Base-by-base conservation (phyloP, 2,329 filamentous ascomycete species). In the Phialemonium atrogriseum region DNA sequence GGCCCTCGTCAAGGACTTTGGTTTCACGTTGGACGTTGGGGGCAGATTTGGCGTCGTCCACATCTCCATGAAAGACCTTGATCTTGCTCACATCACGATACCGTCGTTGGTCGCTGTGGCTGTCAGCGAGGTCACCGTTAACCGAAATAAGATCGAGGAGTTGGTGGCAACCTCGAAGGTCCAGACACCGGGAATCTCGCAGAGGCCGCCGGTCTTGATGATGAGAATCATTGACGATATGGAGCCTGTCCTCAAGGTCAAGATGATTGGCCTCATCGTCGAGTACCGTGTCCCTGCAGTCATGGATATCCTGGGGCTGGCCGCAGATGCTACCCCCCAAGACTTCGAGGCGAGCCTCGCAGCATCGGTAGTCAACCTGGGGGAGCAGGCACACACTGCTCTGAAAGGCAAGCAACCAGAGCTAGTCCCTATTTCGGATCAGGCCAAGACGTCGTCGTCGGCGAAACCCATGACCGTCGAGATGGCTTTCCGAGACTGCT, bases 141-240 rank as follows among this genome's bases (percentile, higher is more conserved):
- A 57, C 30, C 73, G 85, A 21, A 86, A 87, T 43, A 61, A 66
- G 2, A 63, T 62, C 0, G 84, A 94, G 50, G 73, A 84, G 27
- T 62, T 98, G 10, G 47, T 96, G 5, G 77, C 77, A 24, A 76
- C 66, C 11, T 50, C 42, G 32, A 36, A 43, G 36, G 52, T 49
- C 16, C 46, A 43, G 33, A 51, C 46, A 24, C 51, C 44, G 20
- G 42, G 14, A 29, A 35, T 27, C 15, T 41, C 27, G 33, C 50
- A 39, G 36, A 51, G 41, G 3, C 39, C 42, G 4, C 59, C 73
- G 2, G 84, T 88, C 41, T 54, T 96, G 32, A 94, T 94, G 79
- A 75, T 84, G 37, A 75, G 91, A 30, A 83, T 94, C 60, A 84
- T 98, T 42, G 88, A 96, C 51, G 89, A 96, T 51, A 84, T 93